These are phyloP conservation scores for Claviceps sp. DNA, from an alignment of 2,329 filamentous ascomycete genomes.

Conservation along the genomic window DNA sequence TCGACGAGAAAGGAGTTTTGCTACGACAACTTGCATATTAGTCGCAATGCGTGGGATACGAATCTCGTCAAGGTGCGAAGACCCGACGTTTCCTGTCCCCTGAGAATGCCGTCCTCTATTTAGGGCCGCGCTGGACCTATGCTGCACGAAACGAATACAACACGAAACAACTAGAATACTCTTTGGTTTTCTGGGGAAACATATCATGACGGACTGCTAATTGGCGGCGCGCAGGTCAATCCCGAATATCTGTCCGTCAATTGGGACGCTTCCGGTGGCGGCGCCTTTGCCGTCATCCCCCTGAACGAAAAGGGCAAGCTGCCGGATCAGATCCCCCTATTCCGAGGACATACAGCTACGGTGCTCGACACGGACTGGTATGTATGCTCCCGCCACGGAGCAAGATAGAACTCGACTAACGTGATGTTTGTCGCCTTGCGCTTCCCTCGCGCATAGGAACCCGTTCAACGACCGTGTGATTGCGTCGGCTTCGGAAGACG, in stretches of 20 bases:
- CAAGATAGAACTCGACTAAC: neutral
- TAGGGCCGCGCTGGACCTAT: neutral
- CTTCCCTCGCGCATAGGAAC: conserved; percentile 43
- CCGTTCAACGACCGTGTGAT: conserved; percentile 91
- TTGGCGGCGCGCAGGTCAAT: conserved; percentile 52
- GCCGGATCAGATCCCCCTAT: conserved; percentile 85
- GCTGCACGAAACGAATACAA: neutral
- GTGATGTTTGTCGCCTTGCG: neutral
- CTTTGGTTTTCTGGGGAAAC: neutral
- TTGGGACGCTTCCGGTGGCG: conserved; percentile 93
- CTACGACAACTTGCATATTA: conserved; percentile 96
- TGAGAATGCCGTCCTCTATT: neutral
- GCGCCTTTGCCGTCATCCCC: conserved; percentile 92
- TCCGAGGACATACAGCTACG: conserved; percentile 87
- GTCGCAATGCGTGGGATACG: conserved; percentile 97
- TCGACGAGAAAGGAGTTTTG: conserved; percentile 92
- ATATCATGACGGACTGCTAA: conserved; percentile 6
- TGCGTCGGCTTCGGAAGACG: conserved; percentile 90
- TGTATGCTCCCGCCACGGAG: neutral
- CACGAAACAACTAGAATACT: neutral
- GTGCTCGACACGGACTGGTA: conserved; percentile 97
- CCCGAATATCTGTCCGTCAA: conserved; percentile 94
- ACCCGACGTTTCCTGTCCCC: neutral
- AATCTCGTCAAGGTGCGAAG: conserved; percentile 81
- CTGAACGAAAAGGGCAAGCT: conserved; percentile 78